Conservation (phyloP, 331 rosid species). For the Stylosanthes scabra region DNA sequence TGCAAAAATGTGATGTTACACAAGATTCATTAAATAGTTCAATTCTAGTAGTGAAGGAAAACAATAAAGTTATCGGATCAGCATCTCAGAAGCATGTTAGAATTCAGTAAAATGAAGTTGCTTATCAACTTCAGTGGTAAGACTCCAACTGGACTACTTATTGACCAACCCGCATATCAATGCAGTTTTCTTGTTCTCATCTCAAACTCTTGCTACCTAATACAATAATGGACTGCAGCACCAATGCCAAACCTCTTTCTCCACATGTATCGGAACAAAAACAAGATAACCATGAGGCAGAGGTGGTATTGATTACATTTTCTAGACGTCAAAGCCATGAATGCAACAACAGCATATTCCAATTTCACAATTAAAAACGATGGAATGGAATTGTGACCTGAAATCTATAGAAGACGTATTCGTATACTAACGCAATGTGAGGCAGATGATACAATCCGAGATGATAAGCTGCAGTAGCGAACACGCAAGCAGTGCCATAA, state of each 20-base stretch:
- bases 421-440: slow-evolving; percentile 53
- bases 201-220: slow-evolving; percentile 8
- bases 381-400: slow-evolving; percentile 61
- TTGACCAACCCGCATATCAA: background rate
- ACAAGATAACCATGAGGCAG: background rate
- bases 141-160: slow-evolving; percentile 21
- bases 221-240: slow-evolving; percentile 2
- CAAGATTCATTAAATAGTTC: slow-evolving; percentile 14
- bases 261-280: slow-evolving; percentile 6
- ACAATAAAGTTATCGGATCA: slow-evolving; percentile 4
- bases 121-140: background rate
- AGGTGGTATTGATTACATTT: background rate
- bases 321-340: slow-evolving; percentile 12
- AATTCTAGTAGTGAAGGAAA: slow-evolving; percentile 9
- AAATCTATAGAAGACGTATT: slow-evolving; percentile 51
- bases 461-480: slow-evolving; percentile 65
- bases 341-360: slow-evolving; percentile 12
- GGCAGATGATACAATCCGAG: slow-evolving; percentile 45
- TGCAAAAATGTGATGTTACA: slow-evolving; percentile 50
- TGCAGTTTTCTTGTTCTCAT: background rate
- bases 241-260: slow-evolving; percentile 1
- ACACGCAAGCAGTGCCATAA: slow-evolving; percentile 81
- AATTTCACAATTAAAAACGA: slow-evolving; percentile 6
- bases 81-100: background rate
- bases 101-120: slow-evolving; percentile 4